These are phyloP conservation scores for Sclerotinia trifoliorum DNA, from an alignment of 2,329 filamentous ascomycete genomes.

Conservation along the genomic window DNA sequence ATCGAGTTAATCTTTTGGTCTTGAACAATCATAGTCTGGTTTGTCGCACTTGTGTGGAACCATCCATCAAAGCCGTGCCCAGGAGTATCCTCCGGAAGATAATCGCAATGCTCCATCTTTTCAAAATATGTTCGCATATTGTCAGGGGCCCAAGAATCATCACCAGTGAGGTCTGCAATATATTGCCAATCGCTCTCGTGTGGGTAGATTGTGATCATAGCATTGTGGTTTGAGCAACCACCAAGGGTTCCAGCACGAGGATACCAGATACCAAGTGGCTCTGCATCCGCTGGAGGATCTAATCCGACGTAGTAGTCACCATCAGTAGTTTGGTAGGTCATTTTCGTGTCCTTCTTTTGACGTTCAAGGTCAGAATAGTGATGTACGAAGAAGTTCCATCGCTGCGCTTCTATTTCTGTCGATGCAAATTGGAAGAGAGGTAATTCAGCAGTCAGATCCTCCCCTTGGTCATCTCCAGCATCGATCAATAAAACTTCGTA, in stretches of 20 bases:
- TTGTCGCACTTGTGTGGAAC: conserved; percentile 34
- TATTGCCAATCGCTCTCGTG: conserved; percentile 33
- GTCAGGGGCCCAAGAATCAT: conserved; percentile 35
- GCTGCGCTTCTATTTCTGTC: conserved; percentile 47
- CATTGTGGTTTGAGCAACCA: conserved; percentile 36
- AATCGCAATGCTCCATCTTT: conserved; percentile 46
- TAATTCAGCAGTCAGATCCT: conserved; percentile 46
- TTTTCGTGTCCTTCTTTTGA: conserved; percentile 27
- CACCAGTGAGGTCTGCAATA: conserved; percentile 32
- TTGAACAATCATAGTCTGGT: conserved; percentile 25
- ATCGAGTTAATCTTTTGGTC: conserved; percentile 26
- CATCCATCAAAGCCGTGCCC: conserved; percentile 36
- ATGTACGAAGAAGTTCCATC: conserved; percentile 49
- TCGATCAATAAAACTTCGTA: conserved; percentile 53
- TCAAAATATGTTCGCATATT: conserved; percentile 47
- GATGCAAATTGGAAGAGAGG: conserved; percentile 48
- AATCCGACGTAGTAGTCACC: conserved; percentile 35
- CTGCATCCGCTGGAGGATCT: conserved; percentile 32
- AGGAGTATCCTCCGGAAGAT: conserved; percentile 41
- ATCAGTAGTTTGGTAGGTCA: conserved; percentile 42
- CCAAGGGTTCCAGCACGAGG: conserved; percentile 39
- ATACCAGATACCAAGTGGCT: conserved; percentile 36
- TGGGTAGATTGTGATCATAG: conserved; percentile 29
- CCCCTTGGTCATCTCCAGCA: conserved; percentile 52
- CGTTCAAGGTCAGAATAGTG: conserved; percentile 28